Base-by-base conservation (phyloP, 495 filamentous ascomycete species). In the Penicillium egyptiacum region DNA sequence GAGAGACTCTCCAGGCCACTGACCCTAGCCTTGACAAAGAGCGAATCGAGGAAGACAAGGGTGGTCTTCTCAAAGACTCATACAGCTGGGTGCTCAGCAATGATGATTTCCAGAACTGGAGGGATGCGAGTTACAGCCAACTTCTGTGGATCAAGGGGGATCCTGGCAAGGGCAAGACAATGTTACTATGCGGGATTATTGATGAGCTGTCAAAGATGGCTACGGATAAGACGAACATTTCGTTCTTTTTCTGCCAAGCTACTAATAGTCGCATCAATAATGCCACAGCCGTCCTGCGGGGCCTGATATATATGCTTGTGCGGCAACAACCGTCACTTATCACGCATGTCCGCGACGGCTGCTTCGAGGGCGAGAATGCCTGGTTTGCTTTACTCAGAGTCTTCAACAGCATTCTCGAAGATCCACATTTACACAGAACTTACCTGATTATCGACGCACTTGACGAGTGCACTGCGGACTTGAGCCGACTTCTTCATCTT, bases 401-500 rank as follows among this genome's bases (percentile, higher is more conserved):
- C 9, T 41, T 52, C 5, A 40, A 4, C 0, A 33, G 26, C 6
- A 44, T 46, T 22, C 26, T 44, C 16, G 17, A 17, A 3, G 16
- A 40, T 17, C 12, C 9, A 4, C n/a, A n/a, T n/a, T n/a, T n/a
- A n/a, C n/a, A n/a, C n/a, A n/a, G n/a, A n/a, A n/a, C n/a, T n/a
- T 75, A 75, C 52, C 47, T 78, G 50, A 53, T 81, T 5, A 66
- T 82, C 48, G 76, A 83, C 61, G 77, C 77, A 5, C 73, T 83
- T 19, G 74, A 81, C 60, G 79, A 83, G 62, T 81, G 76, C 51
- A 59, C 55, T 9, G 50, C 40, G 9, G 70, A 62, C 33, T 50
- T 62, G 47, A 16, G 39, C 5, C 30, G 65, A 11, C 65, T 78
- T 50, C 63, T 77, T 23, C 14, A 66, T 12, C 50, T 77, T 25